Base-by-base conservation (phyloP, 345 rosid genomes). In the Syzygium grande region DNA sequence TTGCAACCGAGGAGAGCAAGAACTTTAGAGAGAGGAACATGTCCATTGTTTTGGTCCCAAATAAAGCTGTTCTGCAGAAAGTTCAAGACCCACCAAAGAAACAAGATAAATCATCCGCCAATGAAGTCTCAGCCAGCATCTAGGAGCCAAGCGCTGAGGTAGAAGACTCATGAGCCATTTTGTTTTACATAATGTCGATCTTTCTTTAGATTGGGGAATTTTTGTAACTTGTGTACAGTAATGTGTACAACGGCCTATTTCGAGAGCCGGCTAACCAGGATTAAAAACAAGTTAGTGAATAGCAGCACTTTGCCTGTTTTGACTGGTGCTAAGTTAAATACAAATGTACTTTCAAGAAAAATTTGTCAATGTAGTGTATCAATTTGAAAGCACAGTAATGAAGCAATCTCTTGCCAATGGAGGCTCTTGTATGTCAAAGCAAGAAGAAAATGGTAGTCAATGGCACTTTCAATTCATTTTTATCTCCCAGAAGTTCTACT, bases 1-100 rank as follows among this genome's bases (percentile, higher is more conserved):
- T 94, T 87, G 99, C 98, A 53, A 93, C 91, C 25, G 98, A 96
- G 94, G 99, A 95, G 93, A 92, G 93, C 93, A 95, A 95, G 91
- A 97, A 89, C 88, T 95, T 96, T 88, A 92, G 94, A 55, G 98
- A 93, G 83, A 92, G 97, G 88, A 95, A 93, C 90, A 89, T 96
- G 84, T 95, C 93, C 91, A 95, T 97, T 16, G 90, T 94, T 55
- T 90, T 96, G 95, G 96, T 95, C 22, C 99, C 99, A 49, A 96
- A 95, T 87, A 97, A 97, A 89, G 95, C 95, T 46, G 58, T 93
- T 89, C 85, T 91, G 85, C 93, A 92, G 90, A 95, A 94, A 94
- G 89, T 93, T 59, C 98, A 92, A 93, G 99, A 95, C 88, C 95
- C 93, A n/a, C 86, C 92, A 29, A 96, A 94, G 91, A 94, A 94